Evolutionary conservation across 2,329 filamentous ascomycete species (phyloP).

Genomic region (Trichoderma koningiopsis): DNA sequence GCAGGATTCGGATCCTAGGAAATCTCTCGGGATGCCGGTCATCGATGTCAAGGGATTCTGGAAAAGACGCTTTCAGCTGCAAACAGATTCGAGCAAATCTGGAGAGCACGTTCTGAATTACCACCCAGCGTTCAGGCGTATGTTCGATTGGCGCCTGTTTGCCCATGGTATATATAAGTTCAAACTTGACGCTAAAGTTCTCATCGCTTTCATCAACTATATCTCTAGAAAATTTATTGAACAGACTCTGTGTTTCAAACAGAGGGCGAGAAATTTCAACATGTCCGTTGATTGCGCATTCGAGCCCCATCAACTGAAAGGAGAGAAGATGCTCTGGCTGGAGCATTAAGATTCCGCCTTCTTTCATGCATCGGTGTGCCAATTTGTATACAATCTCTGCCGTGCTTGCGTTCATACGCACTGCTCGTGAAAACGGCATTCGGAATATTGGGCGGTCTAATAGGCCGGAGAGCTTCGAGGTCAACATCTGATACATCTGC

Average conservation of each 20-base stretch:
- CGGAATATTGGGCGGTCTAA: slow-evolving; percentile 51
- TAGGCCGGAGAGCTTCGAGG: slow-evolving; percentile 38
- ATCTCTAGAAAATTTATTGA: slow-evolving; percentile 55
- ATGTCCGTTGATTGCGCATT: slow-evolving; percentile 43
- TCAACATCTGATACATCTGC: slow-evolving; percentile 52
- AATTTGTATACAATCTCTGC: not conserved
- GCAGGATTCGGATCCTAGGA: slow-evolving; percentile 53
- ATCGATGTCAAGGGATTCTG: slow-evolving; percentile 47
- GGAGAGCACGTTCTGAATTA: slow-evolving; percentile 58
- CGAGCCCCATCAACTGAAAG: slow-evolving; percentile 62
- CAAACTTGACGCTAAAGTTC: slow-evolving; percentile 61
- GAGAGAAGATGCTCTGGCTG: slow-evolving; percentile 68
- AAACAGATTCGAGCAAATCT: slow-evolving; percentile 37
- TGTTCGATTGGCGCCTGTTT: slow-evolving; percentile 52
- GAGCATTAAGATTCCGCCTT: slow-evolving; percentile 58
- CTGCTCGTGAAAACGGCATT: slow-evolving; percentile 59
- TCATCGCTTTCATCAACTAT: slow-evolving; percentile 68
- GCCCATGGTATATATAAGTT: slow-evolving; percentile 66
- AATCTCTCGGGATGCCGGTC: slow-evolving; percentile 42
- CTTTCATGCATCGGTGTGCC: slow-evolving; percentile 49
- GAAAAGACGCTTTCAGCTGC: slow-evolving; percentile 37
- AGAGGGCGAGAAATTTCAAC: slow-evolving; percentile 39
- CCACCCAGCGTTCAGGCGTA: slow-evolving; percentile 46
- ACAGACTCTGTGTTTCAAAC: slow-evolving; percentile 49
- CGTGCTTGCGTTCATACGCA: not conserved